Evolutionary conservation across 2,329 filamentous ascomycete genomes (phyloP), one percentile per base, ranked within the genome.

Genomic region (Calonectria pteridis): DNA sequence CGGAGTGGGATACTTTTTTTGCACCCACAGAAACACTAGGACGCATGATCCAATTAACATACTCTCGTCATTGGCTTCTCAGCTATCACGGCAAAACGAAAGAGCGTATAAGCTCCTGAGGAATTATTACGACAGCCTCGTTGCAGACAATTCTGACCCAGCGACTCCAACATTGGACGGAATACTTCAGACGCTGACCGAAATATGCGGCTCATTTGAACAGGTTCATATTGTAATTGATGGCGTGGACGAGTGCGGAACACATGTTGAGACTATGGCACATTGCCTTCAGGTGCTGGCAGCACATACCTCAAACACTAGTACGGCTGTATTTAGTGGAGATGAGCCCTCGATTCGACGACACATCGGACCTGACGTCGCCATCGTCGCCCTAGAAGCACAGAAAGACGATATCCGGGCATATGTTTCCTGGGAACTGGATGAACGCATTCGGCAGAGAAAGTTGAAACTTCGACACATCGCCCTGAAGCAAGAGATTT

Each of bases 1-100:
- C 26, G 59, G 59, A 29, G 59, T 63, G 35, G 59, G 11, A 63
- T 63, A 63, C 59, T 63, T 63, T 23, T 63, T 46, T n/a, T 63
- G 59, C 23, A 63, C 14, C 23, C n/a, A 63, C 37, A 43, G 35
- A n/a, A 63, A 63, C 11, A n/a, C 13, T 14, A 46, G 3, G 11
- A 63, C 35, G 16, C 59, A 63, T 31, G 59, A 63, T 16, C 59
- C 59, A 1, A 28, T 63, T 3, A 63, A 63, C 1, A 63, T 63
- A 23, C 18, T 63, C 1, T 63, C 37, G 2, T 63, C 59, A 5
- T 7, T 63, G 35, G 35, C 35, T 31, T 37, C 37, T 31, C 59
- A 63, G 59, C 26, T 63, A 13, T 20, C 59, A 3, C 59, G 59
- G 6, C 59, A 63, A 31, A 63, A 31, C 13, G 59, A 63, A 63